Percentiles rank a stretch among this genome's conserved stretches.
phyloP scores from a whole-genome alignment of 2,329 filamentous ascomycete species.

The Tothia fuscella region DNA sequence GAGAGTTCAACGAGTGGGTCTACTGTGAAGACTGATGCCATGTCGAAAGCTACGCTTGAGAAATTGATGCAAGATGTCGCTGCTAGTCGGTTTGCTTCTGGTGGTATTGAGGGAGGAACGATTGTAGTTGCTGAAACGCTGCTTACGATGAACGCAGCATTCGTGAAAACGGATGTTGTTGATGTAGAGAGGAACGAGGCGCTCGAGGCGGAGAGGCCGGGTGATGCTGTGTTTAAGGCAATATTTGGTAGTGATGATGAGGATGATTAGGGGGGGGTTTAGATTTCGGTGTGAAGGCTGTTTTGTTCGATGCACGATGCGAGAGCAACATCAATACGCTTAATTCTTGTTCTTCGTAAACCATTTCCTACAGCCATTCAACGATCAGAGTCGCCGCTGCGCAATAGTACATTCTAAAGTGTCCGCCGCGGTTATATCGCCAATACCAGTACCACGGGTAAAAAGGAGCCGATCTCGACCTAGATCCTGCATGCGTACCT shows the following conservation, averaged over 20 bases:
- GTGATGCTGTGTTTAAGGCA: conserved; percentile 76
- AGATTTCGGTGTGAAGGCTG: not conserved
- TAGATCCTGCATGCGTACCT: no score
- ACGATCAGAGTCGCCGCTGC: no score
- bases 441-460: conserved; percentile 18
- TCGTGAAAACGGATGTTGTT: conserved; percentile 27
- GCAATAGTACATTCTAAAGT: not conserved
- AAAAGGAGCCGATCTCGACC: no score
- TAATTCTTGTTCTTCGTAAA: no score
- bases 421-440: not conserved
- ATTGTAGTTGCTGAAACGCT: conserved; percentile 5
- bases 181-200: conserved; percentile 69
- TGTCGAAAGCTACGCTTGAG: conserved; percentile 44
- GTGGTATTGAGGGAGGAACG: conserved; percentile 17
- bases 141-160: conserved; percentile 13
- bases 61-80: conserved; percentile 39
- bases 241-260: conserved; percentile 77
- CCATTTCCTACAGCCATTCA: no score
- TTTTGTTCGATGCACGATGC: not conserved
- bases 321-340: not conserved
- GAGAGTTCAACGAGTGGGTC: not conserved
- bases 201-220: conserved; percentile 59
- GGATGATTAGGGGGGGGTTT: conserved; percentile 2
- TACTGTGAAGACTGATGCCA: conserved; percentile 28
- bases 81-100: conserved; percentile 12